Base-by-base conservation (phyloP, 768 basidiomycete species). In the Boletales sp. region DNA sequence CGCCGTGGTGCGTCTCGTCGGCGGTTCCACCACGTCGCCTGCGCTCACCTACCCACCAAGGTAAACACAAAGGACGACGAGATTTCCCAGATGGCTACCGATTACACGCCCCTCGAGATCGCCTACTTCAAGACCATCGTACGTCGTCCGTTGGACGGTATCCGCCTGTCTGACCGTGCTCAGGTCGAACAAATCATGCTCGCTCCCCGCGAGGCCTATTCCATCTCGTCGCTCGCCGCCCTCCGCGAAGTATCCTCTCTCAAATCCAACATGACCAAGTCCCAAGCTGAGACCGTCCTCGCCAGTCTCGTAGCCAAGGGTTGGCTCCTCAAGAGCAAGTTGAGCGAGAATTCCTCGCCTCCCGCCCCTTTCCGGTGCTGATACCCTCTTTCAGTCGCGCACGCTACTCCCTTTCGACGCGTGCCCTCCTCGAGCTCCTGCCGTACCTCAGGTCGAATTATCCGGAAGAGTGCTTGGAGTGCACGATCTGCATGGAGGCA, bases 121-220 rank as follows among this genome's bases (percentile, higher is more conserved):
- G 74, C 82, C 0, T 94, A 82, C 70, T 94, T 93, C 76, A 91
- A 85, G 70, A 82, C 82, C 5, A 73, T 94, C 51, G 92, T 91
- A 61, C 51, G 85, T 69, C 13, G 34, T 41, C 9, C 24, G 24
- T 5, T 24, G 9, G 7, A 11, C 31, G 10, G 10, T 9, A 29
- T 14, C 7, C 2, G 8, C 19, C 3, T 47, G 34, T 47, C 47
- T 49, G 31, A 47, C 30, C n/a, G 24, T n/a, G 13, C 13, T 19
- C 57, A 94, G 92, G 77, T 94, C 36, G 88, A 93, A 60, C 86
- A 87, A 68, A 93, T 95, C 58, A 86, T 94, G 79, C 74, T 85
- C 15, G 88, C 91, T 8, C 82, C 88, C 7, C 75, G 76, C 37
- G 81, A 86, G 60, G 72, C 86, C 0, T 95, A 77, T 64, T 91